Percentiles rank a stretch among this genome's conserved stretches.
phyloP scores from a whole-genome alignment of 1,284 basidiomycete species.

The Psilocybe mexicana region DNA sequence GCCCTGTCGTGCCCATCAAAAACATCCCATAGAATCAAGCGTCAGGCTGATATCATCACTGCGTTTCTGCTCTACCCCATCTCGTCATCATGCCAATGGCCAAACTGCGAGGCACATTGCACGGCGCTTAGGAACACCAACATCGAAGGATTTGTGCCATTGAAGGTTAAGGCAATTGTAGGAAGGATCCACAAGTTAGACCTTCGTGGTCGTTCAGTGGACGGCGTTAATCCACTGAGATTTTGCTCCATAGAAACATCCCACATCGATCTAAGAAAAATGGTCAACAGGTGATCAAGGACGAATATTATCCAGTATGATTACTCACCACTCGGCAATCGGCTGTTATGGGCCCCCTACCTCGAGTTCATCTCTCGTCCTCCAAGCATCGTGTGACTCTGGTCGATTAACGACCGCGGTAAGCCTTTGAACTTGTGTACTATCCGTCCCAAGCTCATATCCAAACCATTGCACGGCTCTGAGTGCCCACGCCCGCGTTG shows the following conservation, averaged over 20 bases:
- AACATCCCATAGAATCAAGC: too few relatives aligned
- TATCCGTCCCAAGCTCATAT: constrained; percentile 57
- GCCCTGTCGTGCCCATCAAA: too few relatives aligned
- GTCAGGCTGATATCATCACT: too few relatives aligned
- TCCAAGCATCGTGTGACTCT: constrained; percentile 47
- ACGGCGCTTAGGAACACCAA: background rate
- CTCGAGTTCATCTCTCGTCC: constrained; percentile 33
- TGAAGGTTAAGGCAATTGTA: background rate
- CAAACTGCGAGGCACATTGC: too few relatives aligned
- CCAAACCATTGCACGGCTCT: constrained; percentile 53
- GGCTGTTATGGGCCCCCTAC: constrained; percentile 35
- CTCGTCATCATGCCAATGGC: too few relatives aligned
- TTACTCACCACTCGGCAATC: background rate
- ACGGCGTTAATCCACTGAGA: constrained; percentile 5
- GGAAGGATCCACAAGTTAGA: background rate
- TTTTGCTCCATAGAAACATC: background rate
- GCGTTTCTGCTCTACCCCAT: too few relatives aligned
- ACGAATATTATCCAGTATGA: background rate
- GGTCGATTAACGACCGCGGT: constrained; percentile 36
- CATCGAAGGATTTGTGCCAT: background rate
- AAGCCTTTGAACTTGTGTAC: constrained; percentile 45
- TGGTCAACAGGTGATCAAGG: background rate
- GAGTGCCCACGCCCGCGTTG: constrained; percentile 48
- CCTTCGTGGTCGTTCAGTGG: background rate
- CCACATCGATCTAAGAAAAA: background rate